phyloP scores from a whole-genome alignment of 306 rosid genomes.

The Sechiopsis laciniata region DNA sequence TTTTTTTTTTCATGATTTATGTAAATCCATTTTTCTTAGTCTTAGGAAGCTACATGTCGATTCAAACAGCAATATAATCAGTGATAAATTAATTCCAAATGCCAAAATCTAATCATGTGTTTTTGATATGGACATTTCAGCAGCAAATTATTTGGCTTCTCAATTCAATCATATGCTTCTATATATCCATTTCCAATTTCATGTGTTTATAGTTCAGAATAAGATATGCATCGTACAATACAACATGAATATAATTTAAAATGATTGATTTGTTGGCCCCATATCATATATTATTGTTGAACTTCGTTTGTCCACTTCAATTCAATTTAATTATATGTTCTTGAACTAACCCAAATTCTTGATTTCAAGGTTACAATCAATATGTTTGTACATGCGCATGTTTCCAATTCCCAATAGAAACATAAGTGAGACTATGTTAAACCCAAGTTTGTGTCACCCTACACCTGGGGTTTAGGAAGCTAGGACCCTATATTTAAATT shows the following conservation, averaged over 20 bases:
- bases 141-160: background rate
- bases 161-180: constrained; percentile 2
- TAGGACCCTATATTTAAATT: background rate
- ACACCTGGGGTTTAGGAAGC: background rate
- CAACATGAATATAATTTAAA: background rate
- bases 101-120: too few species aligned
- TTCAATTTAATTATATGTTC: background rate
- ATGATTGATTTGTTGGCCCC: constrained; percentile 11
- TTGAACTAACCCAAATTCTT: background rate
- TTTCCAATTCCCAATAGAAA: constrained; percentile 12
- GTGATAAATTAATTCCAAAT: too few species aligned
- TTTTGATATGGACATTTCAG: background rate
- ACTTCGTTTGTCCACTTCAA: constrained; percentile 5
- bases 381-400: constrained; percentile 11
- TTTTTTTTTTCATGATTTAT: too few species aligned
- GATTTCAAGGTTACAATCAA: background rate
- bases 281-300: too few species aligned
- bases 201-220: background rate
- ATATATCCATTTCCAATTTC: background rate
- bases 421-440: background rate
- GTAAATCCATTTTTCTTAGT: too few species aligned
- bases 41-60: too few species aligned
- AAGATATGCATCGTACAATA: too few species aligned
- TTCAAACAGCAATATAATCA: too few species aligned
- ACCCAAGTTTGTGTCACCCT: background rate